Evolutionary conservation across 2,329 filamentous ascomycete species (phyloP), one percentile per base, ranked within the genome.

Genomic region (Neocatenulostroma microsporum): DNA sequence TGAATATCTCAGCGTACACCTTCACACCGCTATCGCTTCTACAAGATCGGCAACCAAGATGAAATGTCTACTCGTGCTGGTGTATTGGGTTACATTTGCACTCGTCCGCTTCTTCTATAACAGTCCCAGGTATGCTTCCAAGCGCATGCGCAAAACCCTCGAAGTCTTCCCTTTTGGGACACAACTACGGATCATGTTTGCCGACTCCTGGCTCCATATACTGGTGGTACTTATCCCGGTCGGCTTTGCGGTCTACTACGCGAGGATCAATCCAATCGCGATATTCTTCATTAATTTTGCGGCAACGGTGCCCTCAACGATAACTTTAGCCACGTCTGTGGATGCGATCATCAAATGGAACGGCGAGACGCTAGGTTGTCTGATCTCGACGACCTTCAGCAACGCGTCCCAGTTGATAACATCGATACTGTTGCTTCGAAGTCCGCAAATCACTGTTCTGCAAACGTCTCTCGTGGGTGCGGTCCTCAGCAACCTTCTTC

Each of bases 401-500:
- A 80, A 72, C 50, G 71, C 62, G 5, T 49, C 46, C 36, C 48
- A 50, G 38, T 40, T 58, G 14, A 52, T 56, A 28, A 84, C 95
- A 28, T 83, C 84, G 17, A 77, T 95, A 49, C 83, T 94, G 49
- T 88, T 88, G 1, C 65, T 95, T 30, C 65, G 74, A 19, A 74
- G 93, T 41, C 60, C 73, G 34, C 76, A 94, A 61, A 76, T 93
- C 17, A 66, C 82, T 21, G 93, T 96, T 42, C 87, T 95, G 5
- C 86, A 95, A 62, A 94, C 88, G 0, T 95, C 88, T 0, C 70
- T 96, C 19, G 85, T 95, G 44, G 88, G 88, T 38, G 88, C 82
- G 60, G 94, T 95, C 59, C 69, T 95, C 15, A 94, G 86, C 27
- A 95, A 95, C 57, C 62, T 96, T 40, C 73, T 94, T 3, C 74